Conservation (phyloP, 2,329 filamentous ascomycete species). For the Shiraia sp. region DNA sequence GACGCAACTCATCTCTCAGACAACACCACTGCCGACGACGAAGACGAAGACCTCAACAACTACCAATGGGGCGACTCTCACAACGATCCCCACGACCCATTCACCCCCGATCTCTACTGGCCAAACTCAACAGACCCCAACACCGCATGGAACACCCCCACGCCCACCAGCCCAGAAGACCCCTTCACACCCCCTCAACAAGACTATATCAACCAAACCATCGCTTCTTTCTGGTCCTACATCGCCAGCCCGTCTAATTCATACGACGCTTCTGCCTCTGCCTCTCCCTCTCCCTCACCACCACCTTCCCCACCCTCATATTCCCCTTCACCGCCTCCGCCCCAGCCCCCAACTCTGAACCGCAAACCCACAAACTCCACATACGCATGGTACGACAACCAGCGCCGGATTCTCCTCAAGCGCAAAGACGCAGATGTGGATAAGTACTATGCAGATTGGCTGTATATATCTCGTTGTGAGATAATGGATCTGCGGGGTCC, state of each 20-base stretch:
- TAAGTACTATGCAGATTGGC: slow-evolving; percentile 11
- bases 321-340: not conserved
- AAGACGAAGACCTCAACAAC: slow-evolving; percentile 4
- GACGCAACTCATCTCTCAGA: slow-evolving; percentile 4
- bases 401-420: slow-evolving; percentile 1
- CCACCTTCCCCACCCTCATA: not conserved
- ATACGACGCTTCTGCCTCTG: not conserved
- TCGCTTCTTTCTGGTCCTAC: not conserved
- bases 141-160: too few species aligned
- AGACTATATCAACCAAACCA: too few species aligned
- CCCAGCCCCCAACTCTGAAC: not conserved
- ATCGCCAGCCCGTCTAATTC: not conserved
- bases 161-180: too few species aligned
- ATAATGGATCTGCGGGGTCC: too few species aligned
- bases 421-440: not conserved
- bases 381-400: slow-evolving; percentile 4
- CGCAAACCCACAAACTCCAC: not conserved
- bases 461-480: slow-evolving; percentile 15
- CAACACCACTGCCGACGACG: not conserved
- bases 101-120: too few species aligned
- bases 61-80: not conserved
- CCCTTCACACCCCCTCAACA: too few species aligned
- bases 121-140: too few species aligned
- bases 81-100: too few species aligned
- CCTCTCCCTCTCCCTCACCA: not conserved